phyloP scores from a whole-genome alignment of 2,329 filamentous ascomycete genomes.

The Cryphonectria radicalis region DNA sequence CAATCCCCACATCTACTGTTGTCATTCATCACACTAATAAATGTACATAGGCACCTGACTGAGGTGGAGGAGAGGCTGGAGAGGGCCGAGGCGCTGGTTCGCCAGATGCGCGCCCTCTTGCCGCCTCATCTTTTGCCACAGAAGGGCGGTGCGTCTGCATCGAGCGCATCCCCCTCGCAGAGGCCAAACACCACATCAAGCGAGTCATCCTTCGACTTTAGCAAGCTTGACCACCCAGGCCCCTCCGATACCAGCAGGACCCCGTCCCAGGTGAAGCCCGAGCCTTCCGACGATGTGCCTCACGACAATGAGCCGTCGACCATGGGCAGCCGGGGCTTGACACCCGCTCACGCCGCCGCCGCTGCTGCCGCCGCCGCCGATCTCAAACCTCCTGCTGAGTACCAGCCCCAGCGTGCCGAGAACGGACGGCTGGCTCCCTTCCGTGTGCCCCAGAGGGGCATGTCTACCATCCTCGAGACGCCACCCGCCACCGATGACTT shows the following conservation, averaged over 20 bases:
- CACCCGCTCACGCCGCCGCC: slow-evolving; percentile 13
- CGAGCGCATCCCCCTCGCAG: slow-evolving; percentile 17
- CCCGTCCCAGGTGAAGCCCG: slow-evolving; percentile 28
- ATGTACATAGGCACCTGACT: slow-evolving; percentile 42
- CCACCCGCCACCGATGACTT: slow-evolving; percentile 43
- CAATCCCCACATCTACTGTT: neutral
- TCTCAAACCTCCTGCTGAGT: slow-evolving; percentile 22
- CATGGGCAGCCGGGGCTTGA: slow-evolving; percentile 12
- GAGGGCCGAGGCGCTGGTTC: slow-evolving; percentile 39
- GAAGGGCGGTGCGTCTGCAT: slow-evolving; percentile 26
- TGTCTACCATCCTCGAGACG: slow-evolving; percentile 36
- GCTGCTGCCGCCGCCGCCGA: slow-evolving; percentile 15
- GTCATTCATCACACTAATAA: slow-evolving; percentile 23
- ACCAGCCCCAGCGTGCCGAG: slow-evolving; percentile 15
- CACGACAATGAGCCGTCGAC: slow-evolving; percentile 24
- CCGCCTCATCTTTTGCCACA: slow-evolving; percentile 34
- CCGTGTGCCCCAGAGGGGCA: slow-evolving; percentile 29
- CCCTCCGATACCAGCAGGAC: slow-evolving; percentile 20
- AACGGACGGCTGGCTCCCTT: slow-evolving; percentile 29
- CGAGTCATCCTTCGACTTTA: slow-evolving; percentile 29
- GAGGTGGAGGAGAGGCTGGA: slow-evolving; percentile 49
- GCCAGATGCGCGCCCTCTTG: slow-evolving; percentile 37
- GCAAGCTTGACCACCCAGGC: slow-evolving; percentile 25
- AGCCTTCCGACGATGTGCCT: slow-evolving; percentile 27
- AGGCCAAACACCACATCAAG: slow-evolving; percentile 21